Evolutionary conservation across 106 monocot species (phyloP), one percentile per base, ranked within the genome.

Genomic region (Platanthera zijinensis): DNA sequence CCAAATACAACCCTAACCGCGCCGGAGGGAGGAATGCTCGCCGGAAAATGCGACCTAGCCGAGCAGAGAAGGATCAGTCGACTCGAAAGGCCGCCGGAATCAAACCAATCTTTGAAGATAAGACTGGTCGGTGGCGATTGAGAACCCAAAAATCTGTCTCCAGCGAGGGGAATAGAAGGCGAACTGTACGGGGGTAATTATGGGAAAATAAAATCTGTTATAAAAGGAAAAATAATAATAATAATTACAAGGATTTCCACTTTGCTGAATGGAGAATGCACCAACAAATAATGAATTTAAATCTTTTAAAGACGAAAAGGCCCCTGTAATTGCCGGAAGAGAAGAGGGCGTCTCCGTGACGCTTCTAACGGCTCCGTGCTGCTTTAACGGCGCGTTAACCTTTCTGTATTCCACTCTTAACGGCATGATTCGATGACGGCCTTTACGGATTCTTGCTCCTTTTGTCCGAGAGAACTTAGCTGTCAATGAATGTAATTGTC

Each of bases 331-430:
- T 8, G 15, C 46, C 45, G 32, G 15, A 28, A 1, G 22, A 69
- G 46, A 54, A 4, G n/a, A 17, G 5, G 15, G 48, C 48, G 45
- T 71, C 48, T 15, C 3, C 14, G 17, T 71, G 6, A 71, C 10
- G 48, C 48, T 48, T 48, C 4, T 67, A 67, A 71, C 70, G 51
- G 56, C 72, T n/a, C 48, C 66, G 77, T 71, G 51, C 50, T 10
- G 49, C 71, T 82, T 72, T 72, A 71, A 72, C 78, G 84, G 73
- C 7, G 51, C 63, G 47, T 47, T 74, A 63, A 12, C 64, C 51
- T 74, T 80, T 73, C 39, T 11, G 1, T n/a, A 6, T 7, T 2
- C 45, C 17, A 10, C 11, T n/a, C 11, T 17, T 71, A 71, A 71
- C n/a, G 70, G 45, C 15, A 14, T 19, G 67, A 67, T 67, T 67